Conservation (phyloP, 495 filamentous ascomycete genomes). For the Poronia punctata region DNA sequence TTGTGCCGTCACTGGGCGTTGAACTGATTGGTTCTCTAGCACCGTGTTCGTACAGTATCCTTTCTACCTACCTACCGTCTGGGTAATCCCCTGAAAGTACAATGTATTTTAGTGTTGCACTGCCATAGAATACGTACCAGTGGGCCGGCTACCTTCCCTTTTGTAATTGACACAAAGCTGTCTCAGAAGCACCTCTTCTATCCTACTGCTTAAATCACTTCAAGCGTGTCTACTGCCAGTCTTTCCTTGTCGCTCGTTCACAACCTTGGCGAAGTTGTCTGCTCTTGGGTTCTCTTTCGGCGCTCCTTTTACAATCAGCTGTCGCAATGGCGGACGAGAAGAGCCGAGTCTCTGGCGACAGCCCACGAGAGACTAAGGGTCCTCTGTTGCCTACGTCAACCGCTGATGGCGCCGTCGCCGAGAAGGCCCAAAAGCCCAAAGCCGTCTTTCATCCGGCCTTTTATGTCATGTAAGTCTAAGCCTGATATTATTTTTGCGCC, state of each 20-base stretch:
- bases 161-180: too few relatives aligned
- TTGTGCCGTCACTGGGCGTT: too few relatives aligned
- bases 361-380: conserved; percentile 48
- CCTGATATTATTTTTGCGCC: conserved; percentile 1
- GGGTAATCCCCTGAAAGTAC: too few relatives aligned
- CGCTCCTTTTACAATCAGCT: conserved; percentile 28
- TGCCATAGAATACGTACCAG: too few relatives aligned
- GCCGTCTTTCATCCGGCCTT: conserved; percentile 70
- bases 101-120: too few relatives aligned
- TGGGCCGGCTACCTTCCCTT: too few relatives aligned
- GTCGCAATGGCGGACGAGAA: conserved; percentile 62
- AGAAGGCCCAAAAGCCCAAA: conserved; percentile 56
- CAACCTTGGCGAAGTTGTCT: conserved; percentile 3
- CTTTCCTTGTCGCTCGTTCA: conserved; percentile 26
- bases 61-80: too few relatives aligned
- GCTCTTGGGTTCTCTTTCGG: not conserved
- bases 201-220: not conserved
- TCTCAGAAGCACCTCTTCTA: too few relatives aligned
- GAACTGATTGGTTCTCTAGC: too few relatives aligned
- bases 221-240: conserved; percentile 20
- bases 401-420: conserved; percentile 45
- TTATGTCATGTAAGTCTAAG: conserved; percentile 72
- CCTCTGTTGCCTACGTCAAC: conserved; percentile 75
- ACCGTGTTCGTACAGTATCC: too few relatives aligned
- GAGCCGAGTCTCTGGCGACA: conserved; percentile 68